Conservation (phyloP, 1,284 basidiomycete genomes). For the Apiotrichum gracile region DNA sequence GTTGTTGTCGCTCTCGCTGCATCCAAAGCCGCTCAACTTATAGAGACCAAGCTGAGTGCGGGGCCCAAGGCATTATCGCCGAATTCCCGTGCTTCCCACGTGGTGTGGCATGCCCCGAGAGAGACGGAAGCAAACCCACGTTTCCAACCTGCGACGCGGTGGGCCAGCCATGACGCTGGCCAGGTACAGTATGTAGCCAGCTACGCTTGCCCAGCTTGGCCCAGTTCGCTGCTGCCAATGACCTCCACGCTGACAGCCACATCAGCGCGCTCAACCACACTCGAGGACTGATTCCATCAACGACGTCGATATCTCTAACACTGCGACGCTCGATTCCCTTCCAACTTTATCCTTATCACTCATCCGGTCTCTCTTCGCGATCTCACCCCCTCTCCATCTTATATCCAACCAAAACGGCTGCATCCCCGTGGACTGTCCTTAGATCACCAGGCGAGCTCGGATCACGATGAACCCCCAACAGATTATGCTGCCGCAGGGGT, state of each 20-base stretch:
- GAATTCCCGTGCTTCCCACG: background rate
- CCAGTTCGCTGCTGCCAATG: too few relatives aligned
- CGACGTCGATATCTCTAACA: background rate
- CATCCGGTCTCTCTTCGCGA: background rate
- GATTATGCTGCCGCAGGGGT: constrained; percentile 66
- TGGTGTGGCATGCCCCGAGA: background rate
- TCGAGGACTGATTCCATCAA: too few relatives aligned
- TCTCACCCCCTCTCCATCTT: too few relatives aligned
- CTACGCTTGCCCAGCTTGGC: too few relatives aligned
- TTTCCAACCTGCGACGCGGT: background rate
- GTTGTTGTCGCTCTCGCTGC: too few relatives aligned
- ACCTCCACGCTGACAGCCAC: background rate
- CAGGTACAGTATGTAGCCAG: too few relatives aligned
- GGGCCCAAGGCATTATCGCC: constrained; percentile 6
- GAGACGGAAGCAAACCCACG: background rate
- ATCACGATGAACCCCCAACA: constrained; percentile 26
- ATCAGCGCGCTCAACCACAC: too few relatives aligned
- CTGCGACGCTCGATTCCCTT: too few relatives aligned
- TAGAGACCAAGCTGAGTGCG: constrained; percentile 1
- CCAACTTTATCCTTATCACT: background rate
- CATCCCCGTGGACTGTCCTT: background rate
- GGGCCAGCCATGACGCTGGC: too few relatives aligned
- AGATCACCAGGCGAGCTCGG: background rate
- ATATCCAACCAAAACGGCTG: background rate
- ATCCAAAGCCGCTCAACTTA: too few relatives aligned